Percentiles rank a stretch among this genome's conserved stretches.
Conservation (phyloP, 2,329 filamentous ascomycete species). For the Thielaviopsis populi region DNA sequence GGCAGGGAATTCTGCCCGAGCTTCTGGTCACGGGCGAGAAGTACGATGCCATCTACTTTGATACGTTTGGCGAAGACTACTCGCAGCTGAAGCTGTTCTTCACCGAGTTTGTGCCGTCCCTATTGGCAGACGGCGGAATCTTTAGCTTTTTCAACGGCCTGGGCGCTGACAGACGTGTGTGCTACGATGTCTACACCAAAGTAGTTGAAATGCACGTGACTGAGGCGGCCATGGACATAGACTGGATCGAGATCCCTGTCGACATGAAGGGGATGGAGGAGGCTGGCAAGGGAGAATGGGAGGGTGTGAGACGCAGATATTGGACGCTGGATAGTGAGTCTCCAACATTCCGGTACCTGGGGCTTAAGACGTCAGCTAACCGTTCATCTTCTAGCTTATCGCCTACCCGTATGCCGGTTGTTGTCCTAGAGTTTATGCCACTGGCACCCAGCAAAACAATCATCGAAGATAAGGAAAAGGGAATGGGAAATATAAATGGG, state of each 20-base stretch:
- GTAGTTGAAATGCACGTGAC: conserved; percentile 82
- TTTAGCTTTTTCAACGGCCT: conserved; percentile 88
- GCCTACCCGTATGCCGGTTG: conserved; percentile 59
- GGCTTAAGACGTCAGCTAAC: conserved; percentile 21
- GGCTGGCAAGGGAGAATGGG: conserved; percentile 63
- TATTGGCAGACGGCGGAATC: conserved; percentile 56
- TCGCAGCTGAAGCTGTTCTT: conserved; percentile 74
- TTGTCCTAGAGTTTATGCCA: conserved; percentile 37
- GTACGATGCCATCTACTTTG: conserved; percentile 89
- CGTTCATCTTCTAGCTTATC: conserved; percentile 39
- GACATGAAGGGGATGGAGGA: conserved; percentile 49
- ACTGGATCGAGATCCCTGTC: conserved; percentile 67
- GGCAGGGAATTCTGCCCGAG: conserved; percentile 64
- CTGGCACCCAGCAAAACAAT: background rate
- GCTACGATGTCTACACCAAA: conserved; percentile 90
- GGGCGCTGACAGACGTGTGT: conserved; percentile 79
- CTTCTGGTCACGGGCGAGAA: conserved; percentile 52
- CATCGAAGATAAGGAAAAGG: background rate
- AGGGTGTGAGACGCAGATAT: conserved; percentile 74
- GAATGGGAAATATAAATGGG: background rate
- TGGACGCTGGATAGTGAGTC: conserved; percentile 65
- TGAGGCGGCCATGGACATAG: conserved; percentile 78
- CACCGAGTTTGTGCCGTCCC: conserved; percentile 64
- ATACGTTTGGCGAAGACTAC: conserved; percentile 95
- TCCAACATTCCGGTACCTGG: conserved; percentile 6